A percentile compares a stretch with the other conserved stretches of the same genome.
Conservation (phyloP, 1,284 basidiomycete genomes). For the Ustilago lituana region DNA sequence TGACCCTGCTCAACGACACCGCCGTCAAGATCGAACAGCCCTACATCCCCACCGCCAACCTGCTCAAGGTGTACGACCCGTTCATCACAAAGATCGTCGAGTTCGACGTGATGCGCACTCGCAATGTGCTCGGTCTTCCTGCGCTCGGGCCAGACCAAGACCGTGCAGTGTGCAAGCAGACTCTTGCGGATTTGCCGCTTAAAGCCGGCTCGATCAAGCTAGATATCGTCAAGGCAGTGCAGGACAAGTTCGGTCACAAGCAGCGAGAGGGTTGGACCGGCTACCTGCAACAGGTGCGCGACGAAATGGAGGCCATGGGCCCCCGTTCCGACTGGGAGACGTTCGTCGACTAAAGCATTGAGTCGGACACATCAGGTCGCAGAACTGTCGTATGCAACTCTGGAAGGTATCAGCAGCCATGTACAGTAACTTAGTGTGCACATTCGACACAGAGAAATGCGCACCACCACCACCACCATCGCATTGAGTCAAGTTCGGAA, state of each 20-base stretch:
- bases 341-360: conserved; percentile 38
- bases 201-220: conserved; percentile 22
- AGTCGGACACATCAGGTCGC: too few species aligned
- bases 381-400: too few species aligned
- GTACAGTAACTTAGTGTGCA: too few species aligned
- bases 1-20: conserved; percentile 36
- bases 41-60: conserved; percentile 38
- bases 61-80: conserved; percentile 44
- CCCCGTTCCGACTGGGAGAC: conserved; percentile 43
- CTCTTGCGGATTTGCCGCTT: conserved; percentile 28
- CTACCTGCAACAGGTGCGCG: conserved; percentile 34
- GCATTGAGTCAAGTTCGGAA: too few species aligned
- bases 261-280: conserved; percentile 32
- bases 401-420: too few species aligned
- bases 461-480: too few species aligned
- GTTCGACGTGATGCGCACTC: conserved; percentile 35
- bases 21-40: conserved; percentile 33
- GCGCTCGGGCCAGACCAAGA: conserved; percentile 18
- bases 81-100: conserved; percentile 45
- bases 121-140: conserved; percentile 28
- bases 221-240: conserved; percentile 31
- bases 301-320: conserved; percentile 42
- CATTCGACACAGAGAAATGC: too few species aligned
- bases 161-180: conserved; percentile 10
- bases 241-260: conserved; percentile 20